phyloP scores from a whole-genome alignment of 495 filamentous ascomycete genomes.

The Penicillium verhagenii region DNA sequence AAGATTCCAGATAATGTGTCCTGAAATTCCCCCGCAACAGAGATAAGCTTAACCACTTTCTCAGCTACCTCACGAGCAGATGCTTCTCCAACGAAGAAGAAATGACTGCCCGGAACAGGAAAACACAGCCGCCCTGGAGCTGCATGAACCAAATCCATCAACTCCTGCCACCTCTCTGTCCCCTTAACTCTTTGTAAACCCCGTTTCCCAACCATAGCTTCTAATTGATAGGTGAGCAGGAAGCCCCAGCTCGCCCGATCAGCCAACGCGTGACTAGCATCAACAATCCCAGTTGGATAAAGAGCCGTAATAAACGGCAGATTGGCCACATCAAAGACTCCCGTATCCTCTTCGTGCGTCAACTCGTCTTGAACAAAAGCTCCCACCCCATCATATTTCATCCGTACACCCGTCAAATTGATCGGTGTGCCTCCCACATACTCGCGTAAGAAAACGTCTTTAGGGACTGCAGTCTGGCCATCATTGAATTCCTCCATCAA shows the following conservation, averaged over 20 bases:
- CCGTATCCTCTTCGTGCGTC: constrained; percentile 20
- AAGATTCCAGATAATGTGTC: background rate
- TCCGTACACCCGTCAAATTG: constrained; percentile 15
- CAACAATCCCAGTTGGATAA: constrained; percentile 9
- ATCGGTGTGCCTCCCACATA: constrained; percentile 24
- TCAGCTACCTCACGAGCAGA: constrained; percentile 17
- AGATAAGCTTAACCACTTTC: constrained; percentile 6
- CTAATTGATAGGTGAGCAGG: constrained; percentile 18
- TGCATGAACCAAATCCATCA: constrained; percentile 18
- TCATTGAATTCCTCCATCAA: constrained; percentile 9
- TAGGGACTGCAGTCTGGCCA: constrained; percentile 8
- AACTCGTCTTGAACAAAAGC: constrained; percentile 11
- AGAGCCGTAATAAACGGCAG: constrained; percentile 17
- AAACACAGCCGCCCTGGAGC: constrained; percentile 16
- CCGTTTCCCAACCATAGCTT: constrained; percentile 10
- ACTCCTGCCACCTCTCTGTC: constrained; percentile 11
- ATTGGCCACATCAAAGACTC: constrained; percentile 16
- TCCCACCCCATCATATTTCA: constrained; percentile 11
- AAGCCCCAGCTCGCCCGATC: constrained; percentile 20
- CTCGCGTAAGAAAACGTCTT: constrained; percentile 20
- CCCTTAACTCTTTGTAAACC: constrained; percentile 7
- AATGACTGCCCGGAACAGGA: constrained; percentile 21
- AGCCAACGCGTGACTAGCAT: constrained; percentile 17
- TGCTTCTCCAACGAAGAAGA: constrained; percentile 26
- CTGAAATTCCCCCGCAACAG: constrained; percentile 1